Conservation (phyloP, 2,329 filamentous ascomycete genomes). For the Penicillium sumatraense region DNA sequence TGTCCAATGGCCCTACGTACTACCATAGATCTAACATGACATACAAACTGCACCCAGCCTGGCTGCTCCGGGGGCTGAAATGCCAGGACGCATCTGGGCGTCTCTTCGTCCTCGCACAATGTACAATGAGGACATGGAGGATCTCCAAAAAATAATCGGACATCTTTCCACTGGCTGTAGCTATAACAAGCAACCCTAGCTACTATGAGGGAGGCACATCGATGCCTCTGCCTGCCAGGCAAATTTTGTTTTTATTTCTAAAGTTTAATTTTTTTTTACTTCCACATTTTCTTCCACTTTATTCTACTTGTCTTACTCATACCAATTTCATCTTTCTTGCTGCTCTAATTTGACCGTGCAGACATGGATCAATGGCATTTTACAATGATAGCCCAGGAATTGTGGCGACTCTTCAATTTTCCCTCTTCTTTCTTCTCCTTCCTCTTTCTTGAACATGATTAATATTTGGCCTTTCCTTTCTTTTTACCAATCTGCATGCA, state of each 20-base stretch:
- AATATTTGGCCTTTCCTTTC: no score
- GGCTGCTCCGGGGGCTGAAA: not conserved
- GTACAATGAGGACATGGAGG: slow-evolving; percentile 4
- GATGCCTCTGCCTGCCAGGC: not conserved
- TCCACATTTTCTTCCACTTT: not conserved
- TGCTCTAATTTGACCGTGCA: no score
- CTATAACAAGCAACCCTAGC: not conserved
- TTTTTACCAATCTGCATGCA: no score
- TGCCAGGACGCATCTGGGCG: not conserved
- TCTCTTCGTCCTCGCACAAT: slow-evolving; percentile 5
- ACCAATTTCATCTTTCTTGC: not conserved
- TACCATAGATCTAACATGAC: not conserved
- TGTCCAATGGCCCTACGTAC: not conserved
- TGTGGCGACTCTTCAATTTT: not conserved
- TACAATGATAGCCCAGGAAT: no score
- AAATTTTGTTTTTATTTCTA: not conserved
- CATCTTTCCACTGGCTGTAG: not conserved
- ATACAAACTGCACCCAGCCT: not conserved
- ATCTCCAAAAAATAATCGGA: not conserved
- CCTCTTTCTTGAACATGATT: no score
- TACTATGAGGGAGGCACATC: not conserved
- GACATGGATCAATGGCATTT: no score
- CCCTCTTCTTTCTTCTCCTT: not conserved
- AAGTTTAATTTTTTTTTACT: not conserved
- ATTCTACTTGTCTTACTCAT: not conserved